Conservation (phyloP, 306 rosid species). For the Ziziphus jujuba region DNA sequence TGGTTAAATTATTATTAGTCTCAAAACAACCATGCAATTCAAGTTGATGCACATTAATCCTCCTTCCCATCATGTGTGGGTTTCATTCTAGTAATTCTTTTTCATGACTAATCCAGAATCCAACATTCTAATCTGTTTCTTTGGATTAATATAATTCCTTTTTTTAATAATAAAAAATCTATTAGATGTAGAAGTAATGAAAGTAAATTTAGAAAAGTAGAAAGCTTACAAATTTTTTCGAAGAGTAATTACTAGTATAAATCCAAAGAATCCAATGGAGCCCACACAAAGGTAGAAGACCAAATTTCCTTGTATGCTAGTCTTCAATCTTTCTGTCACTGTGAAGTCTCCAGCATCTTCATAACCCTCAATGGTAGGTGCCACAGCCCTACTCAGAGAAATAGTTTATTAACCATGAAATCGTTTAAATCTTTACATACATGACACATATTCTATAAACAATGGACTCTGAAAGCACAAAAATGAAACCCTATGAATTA, state of each 20-base stretch:
- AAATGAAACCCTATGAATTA: too few relatives aligned
- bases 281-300: constrained; percentile 76
- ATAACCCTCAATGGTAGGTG: constrained; percentile 96
- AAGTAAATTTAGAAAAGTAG: constrained; percentile 13
- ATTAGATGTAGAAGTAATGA: background rate
- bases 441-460: too few relatives aligned
- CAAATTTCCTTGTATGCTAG: constrained; percentile 79
- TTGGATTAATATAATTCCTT: too few relatives aligned
- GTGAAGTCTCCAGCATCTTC: constrained; percentile 98
- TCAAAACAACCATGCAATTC: too few relatives aligned
- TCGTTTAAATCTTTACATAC: background rate
- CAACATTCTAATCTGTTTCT: too few relatives aligned
- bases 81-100: too few relatives aligned
- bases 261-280: constrained; percentile 66
- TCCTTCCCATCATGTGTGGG: too few relatives aligned
- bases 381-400: constrained; percentile 78
- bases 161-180: too few relatives aligned
- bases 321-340: constrained; percentile 75
- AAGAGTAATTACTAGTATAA: constrained; percentile 64
- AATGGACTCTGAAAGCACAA: too few relatives aligned
- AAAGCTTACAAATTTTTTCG: constrained; percentile 44
- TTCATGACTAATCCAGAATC: too few relatives aligned
- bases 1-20: too few relatives aligned
- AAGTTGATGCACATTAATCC: too few relatives aligned
- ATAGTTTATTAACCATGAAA: constrained; percentile 19